Conservation (phyloP, 2,329 filamentous ascomycete genomes). For the Penicillium sp. region DNA sequence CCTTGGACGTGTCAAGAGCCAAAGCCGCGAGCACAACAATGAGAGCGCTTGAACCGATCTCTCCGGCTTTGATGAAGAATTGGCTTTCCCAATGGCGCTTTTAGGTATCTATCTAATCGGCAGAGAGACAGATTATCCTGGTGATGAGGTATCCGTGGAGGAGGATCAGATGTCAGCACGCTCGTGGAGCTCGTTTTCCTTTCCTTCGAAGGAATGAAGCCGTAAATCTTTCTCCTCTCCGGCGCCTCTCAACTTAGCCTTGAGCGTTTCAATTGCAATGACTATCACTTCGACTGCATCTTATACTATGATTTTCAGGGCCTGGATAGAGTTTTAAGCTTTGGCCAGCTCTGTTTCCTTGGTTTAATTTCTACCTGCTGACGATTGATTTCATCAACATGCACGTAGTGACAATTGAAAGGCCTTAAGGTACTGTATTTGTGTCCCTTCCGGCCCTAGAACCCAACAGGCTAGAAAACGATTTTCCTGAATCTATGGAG, state of each 20-base stretch:
- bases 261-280: conserved; percentile 9
- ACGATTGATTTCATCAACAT: conserved; percentile 6
- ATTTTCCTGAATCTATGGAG: too few species aligned
- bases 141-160: not conserved
- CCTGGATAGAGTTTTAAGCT: conserved; percentile 4
- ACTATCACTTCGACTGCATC: conserved; percentile 11
- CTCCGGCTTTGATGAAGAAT: conserved; percentile 50
- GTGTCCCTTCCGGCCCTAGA: too few species aligned
- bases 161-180: not conserved
- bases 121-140: not conserved
- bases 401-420: too few species aligned
- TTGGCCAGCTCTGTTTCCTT: conserved; percentile 13
- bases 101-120: not conserved
- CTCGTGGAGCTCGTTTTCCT: conserved; percentile 7
- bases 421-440: too few species aligned
- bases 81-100: conserved; percentile 35
- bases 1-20: conserved; percentile 51
- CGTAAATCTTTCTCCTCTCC: not conserved
- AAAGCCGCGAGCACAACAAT: conserved; percentile 50
- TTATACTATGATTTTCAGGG: not conserved
- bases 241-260: not conserved
- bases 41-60: conserved; percentile 48
- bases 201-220: conserved; percentile 9
- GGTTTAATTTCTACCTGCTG: conserved; percentile 7
- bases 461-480: too few species aligned